Percentiles rank a stretch among this genome's conserved stretches.
Evolutionary conservation across 2,329 filamentous ascomycete genomes (phyloP).

Genomic region (Pseudogymnoascus sp.): DNA sequence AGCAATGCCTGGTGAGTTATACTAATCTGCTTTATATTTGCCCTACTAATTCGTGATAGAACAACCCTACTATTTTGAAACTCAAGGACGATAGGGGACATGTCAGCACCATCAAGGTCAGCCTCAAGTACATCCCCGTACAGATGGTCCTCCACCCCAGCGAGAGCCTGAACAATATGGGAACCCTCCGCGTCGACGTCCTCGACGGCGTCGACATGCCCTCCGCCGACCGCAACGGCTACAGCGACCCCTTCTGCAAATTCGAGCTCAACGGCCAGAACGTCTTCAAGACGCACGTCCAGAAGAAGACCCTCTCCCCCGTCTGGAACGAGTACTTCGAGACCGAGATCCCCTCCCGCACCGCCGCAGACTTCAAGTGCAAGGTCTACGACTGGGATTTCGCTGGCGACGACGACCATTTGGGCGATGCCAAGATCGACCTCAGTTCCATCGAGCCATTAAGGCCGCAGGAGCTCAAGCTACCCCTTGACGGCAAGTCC

Average conservation of each 20-base stretch:
- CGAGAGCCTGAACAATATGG: slow-evolving; percentile 99
- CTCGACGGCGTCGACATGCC: slow-evolving; percentile 82
- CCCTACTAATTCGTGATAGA: slow-evolving; percentile 40
- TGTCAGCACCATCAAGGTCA: slow-evolving; percentile 75
- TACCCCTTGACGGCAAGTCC: slow-evolving; percentile 80
- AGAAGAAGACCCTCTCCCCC: slow-evolving; percentile 94
- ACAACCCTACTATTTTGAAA: slow-evolving; percentile 77
- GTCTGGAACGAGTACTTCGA: slow-evolving; percentile 97
- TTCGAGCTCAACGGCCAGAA: slow-evolving; percentile 85
- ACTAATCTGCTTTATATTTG: neutral
- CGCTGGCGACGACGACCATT: slow-evolving; percentile 82
- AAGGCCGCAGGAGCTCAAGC: slow-evolving; percentile 62
- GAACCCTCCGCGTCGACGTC: slow-evolving; percentile 85
- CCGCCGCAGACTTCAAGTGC: slow-evolving; percentile 71
- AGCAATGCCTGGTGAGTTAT: slow-evolving; percentile 67
- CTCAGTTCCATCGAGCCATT: slow-evolving; percentile 80
- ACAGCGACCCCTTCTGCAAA: slow-evolving; percentile 93
- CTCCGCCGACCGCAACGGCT: slow-evolving; percentile 89
- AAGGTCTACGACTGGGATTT: slow-evolving; percentile 95
- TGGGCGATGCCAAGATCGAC: slow-evolving; percentile 70
- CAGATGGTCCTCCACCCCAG: slow-evolving; percentile 89
- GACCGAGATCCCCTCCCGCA: slow-evolving; percentile 70
- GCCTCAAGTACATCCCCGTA: slow-evolving; percentile 88
- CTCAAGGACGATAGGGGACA: slow-evolving; percentile 71
- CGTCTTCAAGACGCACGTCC: slow-evolving; percentile 87